Conservation (phyloP, 2,329 filamentous ascomycete genomes). For the Diplodia seriata region DNA sequence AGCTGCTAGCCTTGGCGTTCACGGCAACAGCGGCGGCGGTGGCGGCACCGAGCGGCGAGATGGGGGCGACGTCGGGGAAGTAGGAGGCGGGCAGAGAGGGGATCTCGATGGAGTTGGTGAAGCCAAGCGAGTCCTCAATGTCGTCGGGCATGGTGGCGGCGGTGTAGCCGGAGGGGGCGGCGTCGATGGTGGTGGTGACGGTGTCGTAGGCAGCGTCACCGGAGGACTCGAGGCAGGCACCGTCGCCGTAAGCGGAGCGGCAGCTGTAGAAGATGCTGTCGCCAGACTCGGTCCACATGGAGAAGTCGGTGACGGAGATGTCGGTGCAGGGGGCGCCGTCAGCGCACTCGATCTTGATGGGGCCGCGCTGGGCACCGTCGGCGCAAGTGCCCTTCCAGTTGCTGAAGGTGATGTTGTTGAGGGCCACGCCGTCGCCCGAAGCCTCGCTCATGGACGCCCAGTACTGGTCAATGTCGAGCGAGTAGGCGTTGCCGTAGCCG, state of each 20-base stretch:
- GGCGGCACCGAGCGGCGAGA: constrained; percentile 38
- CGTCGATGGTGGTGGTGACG: constrained; percentile 44
- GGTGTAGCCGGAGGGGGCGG: constrained; percentile 48
- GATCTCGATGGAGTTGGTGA: constrained; percentile 49
- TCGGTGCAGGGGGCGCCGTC: constrained; percentile 60
- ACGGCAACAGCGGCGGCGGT: constrained; percentile 16
- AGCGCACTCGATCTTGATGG: constrained; percentile 61
- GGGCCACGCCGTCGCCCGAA: constrained; percentile 59
- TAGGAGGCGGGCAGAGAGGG: constrained; percentile 51
- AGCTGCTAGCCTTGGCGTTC: neutral
- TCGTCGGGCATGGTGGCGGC: constrained; percentile 49
- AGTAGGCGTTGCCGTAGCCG: constrained; percentile 66
- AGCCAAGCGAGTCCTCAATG: constrained; percentile 43
- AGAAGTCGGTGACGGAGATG: constrained; percentile 59
- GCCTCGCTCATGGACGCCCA: constrained; percentile 56
- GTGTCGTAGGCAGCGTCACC: constrained; percentile 40
- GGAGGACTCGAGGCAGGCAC: constrained; percentile 55
- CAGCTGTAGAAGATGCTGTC: constrained; percentile 54
- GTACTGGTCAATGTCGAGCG: constrained; percentile 62
- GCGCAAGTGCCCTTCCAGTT: constrained; percentile 64
- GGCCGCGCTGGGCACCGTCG: constrained; percentile 59
- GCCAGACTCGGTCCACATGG: constrained; percentile 61
- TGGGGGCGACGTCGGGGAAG: constrained; percentile 48
- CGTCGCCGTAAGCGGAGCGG: constrained; percentile 57
- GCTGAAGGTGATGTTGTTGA: constrained; percentile 60